Percentiles rank a stretch among this genome's conserved stretches.
Evolutionary conservation across 2,329 filamentous ascomycete species (phyloP).

Genomic region (Aureobasidium melanogenum): DNA sequence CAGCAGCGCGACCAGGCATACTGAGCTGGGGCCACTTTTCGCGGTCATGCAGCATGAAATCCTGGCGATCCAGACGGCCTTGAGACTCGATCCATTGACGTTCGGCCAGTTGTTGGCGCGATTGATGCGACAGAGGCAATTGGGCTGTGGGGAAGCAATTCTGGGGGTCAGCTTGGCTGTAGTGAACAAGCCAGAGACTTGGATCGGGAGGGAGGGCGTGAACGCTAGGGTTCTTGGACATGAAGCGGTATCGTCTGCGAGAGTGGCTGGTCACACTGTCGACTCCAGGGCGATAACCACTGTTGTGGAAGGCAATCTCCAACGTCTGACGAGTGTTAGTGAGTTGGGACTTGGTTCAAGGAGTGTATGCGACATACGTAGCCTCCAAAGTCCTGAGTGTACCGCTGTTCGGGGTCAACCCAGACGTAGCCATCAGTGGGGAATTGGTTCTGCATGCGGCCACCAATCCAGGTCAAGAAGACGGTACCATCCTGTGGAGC

Average conservation of each 20-base stretch:
- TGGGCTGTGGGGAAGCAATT: conserved; percentile 63
- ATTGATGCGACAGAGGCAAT: conserved; percentile 47
- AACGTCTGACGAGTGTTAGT: conserved; percentile 51
- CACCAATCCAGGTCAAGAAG: conserved; percentile 81
- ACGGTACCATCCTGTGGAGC: conserved; percentile 73
- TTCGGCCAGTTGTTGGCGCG: conserved; percentile 33
- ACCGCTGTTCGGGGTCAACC: conserved; percentile 71
- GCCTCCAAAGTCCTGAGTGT: conserved; percentile 62
- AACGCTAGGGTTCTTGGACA: conserved; percentile 62
- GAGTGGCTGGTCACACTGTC: conserved; percentile 70
- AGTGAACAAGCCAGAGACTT: conserved; percentile 85
- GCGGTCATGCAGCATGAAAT: conserved; percentile 88
- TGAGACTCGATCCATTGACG: conserved; percentile 57
- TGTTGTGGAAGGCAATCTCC: conserved; percentile 78
- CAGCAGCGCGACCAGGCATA: conserved; percentile 43
- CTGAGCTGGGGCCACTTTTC: conserved; percentile 82
- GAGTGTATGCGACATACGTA: conserved; percentile 43
- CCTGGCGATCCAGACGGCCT: conserved; percentile 77
- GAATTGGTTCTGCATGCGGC: conserved; percentile 61
- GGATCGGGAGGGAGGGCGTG: conserved; percentile 66
- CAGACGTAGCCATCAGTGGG: conserved; percentile 90
- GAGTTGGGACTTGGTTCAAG: background rate
- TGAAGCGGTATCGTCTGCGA: conserved; percentile 76
- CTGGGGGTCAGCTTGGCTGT: conserved; percentile 64
- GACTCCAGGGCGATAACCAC: conserved; percentile 64